A percentile compares a stretch with the other conserved stretches of the same genome.
phyloP scores from a whole-genome alignment of 805 yeast species.

The Wickerhamomyces rabaulensis region DNA sequence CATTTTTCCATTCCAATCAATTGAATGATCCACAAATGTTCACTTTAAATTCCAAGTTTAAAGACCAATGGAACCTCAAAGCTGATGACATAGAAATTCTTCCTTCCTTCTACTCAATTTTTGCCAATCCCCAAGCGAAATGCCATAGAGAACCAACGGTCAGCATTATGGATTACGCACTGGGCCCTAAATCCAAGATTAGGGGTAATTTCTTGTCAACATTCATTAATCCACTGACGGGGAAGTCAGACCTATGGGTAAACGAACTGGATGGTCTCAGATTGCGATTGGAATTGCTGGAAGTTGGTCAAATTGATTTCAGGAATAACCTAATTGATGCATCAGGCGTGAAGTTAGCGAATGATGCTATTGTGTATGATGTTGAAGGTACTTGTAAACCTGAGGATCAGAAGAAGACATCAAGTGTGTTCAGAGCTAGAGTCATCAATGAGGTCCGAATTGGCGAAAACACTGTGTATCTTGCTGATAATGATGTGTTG shows the following conservation, averaged over 20 bases:
- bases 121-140: not conserved
- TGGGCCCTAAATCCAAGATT: constrained; percentile 8
- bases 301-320: constrained; percentile 35
- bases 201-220: not conserved
- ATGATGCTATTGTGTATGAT: constrained; percentile 5
- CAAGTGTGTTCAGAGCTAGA: constrained; percentile 14
- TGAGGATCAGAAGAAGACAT: constrained; percentile 8
- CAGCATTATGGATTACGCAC: constrained; percentile 6
- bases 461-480: constrained; percentile 2
- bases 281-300: constrained; percentile 41
- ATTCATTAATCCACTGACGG: not conserved
- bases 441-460: constrained; percentile 21
- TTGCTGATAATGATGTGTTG: constrained; percentile 3
- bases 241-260: constrained; percentile 9
- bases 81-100: constrained; percentile 8
- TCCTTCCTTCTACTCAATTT: constrained; percentile 9
- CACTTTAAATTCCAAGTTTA: constrained; percentile 14
- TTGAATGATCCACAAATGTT: constrained; percentile 7
- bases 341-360: constrained; percentile 12
- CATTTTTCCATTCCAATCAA: constrained; percentile 7
- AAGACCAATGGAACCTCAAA: constrained; percentile 7
- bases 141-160: constrained; percentile 14
- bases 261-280: constrained; percentile 36
- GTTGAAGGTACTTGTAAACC: constrained; percentile 8
- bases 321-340: constrained; percentile 29